Evolutionary conservation across 2,329 filamentous ascomycete genomes (phyloP).

Genomic region (Nakataea oryzae): DNA sequence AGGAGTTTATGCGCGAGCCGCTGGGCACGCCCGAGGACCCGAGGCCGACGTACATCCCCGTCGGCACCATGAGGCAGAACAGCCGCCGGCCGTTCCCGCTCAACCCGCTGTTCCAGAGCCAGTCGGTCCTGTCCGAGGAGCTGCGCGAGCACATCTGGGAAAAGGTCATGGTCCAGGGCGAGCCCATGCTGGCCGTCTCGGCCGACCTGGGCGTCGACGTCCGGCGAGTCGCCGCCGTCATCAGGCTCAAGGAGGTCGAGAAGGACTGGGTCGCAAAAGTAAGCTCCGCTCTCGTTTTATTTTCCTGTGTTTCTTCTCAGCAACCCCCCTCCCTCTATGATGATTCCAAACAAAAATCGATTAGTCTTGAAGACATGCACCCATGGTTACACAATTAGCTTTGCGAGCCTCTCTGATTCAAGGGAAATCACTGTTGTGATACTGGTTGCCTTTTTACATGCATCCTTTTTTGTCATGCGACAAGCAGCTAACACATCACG

Average conservation of each 20-base stretch:
- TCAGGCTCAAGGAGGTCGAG: slow-evolving; percentile 78
- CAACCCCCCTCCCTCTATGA: slow-evolving; percentile 28
- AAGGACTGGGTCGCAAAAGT: slow-evolving; percentile 68
- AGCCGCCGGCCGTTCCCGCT: slow-evolving; percentile 53
- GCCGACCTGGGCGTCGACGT: slow-evolving; percentile 71
- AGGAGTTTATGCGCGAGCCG: not conserved
- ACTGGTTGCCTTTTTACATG: not conserved
- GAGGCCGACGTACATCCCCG: not conserved
- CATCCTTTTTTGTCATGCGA: not conserved
- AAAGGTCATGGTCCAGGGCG: slow-evolving; percentile 52
- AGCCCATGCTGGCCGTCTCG: slow-evolving; percentile 66
- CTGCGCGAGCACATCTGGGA: slow-evolving; percentile 65
- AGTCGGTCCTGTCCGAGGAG: slow-evolving; percentile 62
- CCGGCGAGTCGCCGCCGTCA: slow-evolving; percentile 73
- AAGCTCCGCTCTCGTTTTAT: slow-evolving; percentile 25
- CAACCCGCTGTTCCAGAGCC: slow-evolving; percentile 61
- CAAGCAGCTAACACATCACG: not conserved
- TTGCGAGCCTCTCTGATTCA: slow-evolving; percentile 64
- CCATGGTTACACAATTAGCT: slow-evolving; percentile 79
- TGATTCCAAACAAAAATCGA: slow-evolving; percentile 66
- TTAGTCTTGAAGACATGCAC: slow-evolving; percentile 97
- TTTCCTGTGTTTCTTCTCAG: slow-evolving; percentile 4
- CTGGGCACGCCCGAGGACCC: not conserved
- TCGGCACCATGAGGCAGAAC: not conserved
- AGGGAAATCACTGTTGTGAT: not conserved